phyloP scores from a whole-genome alignment of 345 rosid genomes.

The Punica granatum region DNA sequence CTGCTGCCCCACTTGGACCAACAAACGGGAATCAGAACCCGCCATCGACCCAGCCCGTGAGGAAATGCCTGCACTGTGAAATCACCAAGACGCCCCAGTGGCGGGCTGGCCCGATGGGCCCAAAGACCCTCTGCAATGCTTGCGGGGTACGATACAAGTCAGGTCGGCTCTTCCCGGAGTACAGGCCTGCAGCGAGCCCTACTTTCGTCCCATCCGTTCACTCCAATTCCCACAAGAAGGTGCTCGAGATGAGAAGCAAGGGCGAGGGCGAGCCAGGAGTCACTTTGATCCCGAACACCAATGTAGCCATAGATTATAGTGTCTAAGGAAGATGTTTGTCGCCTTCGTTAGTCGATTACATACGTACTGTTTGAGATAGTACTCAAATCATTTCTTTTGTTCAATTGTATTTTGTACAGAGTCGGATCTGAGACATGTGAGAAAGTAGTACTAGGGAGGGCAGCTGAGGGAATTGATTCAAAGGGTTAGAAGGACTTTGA shows the following conservation, averaged over 20 bases:
- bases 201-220: conserved; percentile 81
- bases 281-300: conserved; percentile 35
- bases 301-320: conserved; percentile 26
- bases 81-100: conserved; percentile 96
- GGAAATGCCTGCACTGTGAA: conserved; percentile 96
- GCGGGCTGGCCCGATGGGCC: conserved; percentile 99
- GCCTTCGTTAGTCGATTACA: background rate
- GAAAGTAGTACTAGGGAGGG: background rate
- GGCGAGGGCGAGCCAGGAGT: conserved; percentile 12
- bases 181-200: conserved; percentile 96
- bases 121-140: conserved; percentile 96
- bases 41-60: conserved; percentile 31
- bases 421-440: background rate
- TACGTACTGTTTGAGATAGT: background rate
- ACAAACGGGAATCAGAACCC: conserved; percentile 29
- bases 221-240: conserved; percentile 97
- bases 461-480: background rate
- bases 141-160: conserved; percentile 95
- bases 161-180: conserved; percentile 94
- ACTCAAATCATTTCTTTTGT: background rate
- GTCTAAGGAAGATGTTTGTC: conserved; percentile 22
- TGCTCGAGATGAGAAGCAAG: conserved; percentile 83
- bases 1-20: conserved; percentile 20
- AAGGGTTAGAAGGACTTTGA: background rate
- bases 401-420: conserved; percentile 1